Conservation (phyloP, 2,329 filamentous ascomycete species). For the Penicillium sp. region DNA sequence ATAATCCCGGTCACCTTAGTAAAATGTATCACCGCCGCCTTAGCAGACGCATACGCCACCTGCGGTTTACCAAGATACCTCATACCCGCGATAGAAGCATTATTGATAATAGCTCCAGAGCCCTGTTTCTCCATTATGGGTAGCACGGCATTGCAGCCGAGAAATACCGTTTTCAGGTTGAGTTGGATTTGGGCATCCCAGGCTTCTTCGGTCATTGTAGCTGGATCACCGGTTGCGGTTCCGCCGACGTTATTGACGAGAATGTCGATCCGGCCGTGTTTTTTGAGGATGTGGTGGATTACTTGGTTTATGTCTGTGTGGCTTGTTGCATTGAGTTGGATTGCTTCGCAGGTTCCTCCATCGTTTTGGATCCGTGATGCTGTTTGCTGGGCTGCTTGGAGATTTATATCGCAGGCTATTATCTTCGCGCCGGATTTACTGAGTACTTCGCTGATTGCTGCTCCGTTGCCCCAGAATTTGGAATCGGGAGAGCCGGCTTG, state of each 20-base stretch:
- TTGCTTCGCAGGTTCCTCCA: constrained; percentile 36
- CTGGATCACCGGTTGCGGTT: constrained; percentile 54
- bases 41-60: constrained; percentile 54
- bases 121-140: constrained; percentile 56
- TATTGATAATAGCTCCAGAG: constrained; percentile 47
- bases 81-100: constrained; percentile 53
- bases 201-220: constrained; percentile 47
- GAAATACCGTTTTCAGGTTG: constrained; percentile 57
- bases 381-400: constrained; percentile 42
- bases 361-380: constrained; percentile 35
- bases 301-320: constrained; percentile 51
- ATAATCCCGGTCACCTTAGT: constrained; percentile 51
- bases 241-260: constrained; percentile 62
- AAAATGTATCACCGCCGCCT: constrained; percentile 54
- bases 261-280: constrained; percentile 59
- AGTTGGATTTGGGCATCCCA: constrained; percentile 57
- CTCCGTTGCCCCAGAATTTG: constrained; percentile 53
- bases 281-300: constrained; percentile 52
- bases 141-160: constrained; percentile 53
- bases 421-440: constrained; percentile 49
- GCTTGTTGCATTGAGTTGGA: constrained; percentile 54
- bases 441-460: constrained; percentile 50
- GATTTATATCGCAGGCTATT: constrained; percentile 51
- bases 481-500: constrained; percentile 36
- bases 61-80: constrained; percentile 55